Evolutionary conservation across 805 yeast species (phyloP), one percentile per base, ranked within the genome.

Genomic region (Myxozyma melibiosi): DNA sequence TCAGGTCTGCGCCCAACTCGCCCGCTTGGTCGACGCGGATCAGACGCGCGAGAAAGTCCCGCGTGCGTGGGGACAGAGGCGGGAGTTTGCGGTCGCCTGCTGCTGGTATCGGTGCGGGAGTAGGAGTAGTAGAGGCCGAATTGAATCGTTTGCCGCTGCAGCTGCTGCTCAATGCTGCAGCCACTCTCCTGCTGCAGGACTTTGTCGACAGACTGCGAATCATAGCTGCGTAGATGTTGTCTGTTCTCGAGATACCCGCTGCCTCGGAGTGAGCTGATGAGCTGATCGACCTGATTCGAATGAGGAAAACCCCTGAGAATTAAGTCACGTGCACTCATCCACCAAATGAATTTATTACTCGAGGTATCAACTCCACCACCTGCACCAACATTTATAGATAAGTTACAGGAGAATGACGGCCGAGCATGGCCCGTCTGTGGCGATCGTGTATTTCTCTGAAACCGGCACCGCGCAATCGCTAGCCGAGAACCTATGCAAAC

Each of bases 1-100:
- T 94, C 65, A 87, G 84, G 70, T 94, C 84, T 1, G 99, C 99
- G 2, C 97, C 99, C 11, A 94, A 80, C 70, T 94, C 99, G 39
- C 99, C 99, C 1, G 99, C 97, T 73, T 94, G 99, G 70, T 94
- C 97, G 6, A 94, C 99, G 50, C 99, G 78, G 38, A 94, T 82
- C 34, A 58, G 44, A 9, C 61, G 62, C 9, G 56, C 35, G 13
- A 60, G 56, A 39, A 60, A 60, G 25, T 33, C 43, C 6, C 51
- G 42, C 6, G 51, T 41, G 4, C 51, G 56, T 3, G 61, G 51
- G 4, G 63, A 51, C 8, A 60, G 51, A 5, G 63, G 57, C 2
- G 57, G 56, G 4, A 53, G 54, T 8, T 45, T 30, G n/a, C 11
- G 30, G 4, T n/a, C n/a, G n/a, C n/a, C n/a, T n/a, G n/a, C n/a